Evolutionary conservation across 768 basidiomycete genomes (phyloP).

Genomic region (Pulveroboletus sp.): DNA sequence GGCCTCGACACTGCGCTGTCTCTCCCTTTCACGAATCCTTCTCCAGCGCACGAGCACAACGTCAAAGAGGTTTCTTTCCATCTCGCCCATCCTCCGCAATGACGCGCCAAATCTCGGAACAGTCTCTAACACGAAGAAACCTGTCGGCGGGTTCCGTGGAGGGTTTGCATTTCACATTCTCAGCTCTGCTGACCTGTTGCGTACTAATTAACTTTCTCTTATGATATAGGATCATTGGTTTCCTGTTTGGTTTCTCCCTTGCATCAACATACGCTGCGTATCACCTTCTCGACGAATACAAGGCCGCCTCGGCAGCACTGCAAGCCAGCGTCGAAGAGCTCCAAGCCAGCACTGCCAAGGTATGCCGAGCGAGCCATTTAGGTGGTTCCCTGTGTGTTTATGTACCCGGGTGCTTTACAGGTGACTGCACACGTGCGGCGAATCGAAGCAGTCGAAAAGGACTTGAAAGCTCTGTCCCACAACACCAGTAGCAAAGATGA

Average conservation of each 20-base stretch:
- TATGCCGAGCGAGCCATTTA: conserved; percentile 19
- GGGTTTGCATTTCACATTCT: conserved; percentile 40
- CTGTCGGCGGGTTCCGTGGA: conserved; percentile 70
- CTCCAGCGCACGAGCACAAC: conserved; percentile 12
- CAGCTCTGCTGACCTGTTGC: not conserved
- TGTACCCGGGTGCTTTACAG: conserved; percentile 33
- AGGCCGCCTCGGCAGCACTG: conserved; percentile 80
- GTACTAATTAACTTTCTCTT: not conserved
- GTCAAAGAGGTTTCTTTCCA: conserved; percentile 40
- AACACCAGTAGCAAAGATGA: conserved; percentile 78
- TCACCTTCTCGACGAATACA: conserved; percentile 87
- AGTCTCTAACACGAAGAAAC: conserved; percentile 61
- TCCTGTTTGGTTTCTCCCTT: conserved; percentile 86
- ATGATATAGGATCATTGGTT: conserved; percentile 66
- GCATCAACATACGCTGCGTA: conserved; percentile 87
- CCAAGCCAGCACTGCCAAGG: conserved; percentile 81
- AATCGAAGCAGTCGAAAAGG: conserved; percentile 88
- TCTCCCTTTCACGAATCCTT: conserved; percentile 17
- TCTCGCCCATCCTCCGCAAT: conserved; percentile 41
- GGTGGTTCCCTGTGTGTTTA: not conserved
- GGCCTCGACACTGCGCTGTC: conserved; percentile 34
- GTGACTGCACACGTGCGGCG: conserved; percentile 79
- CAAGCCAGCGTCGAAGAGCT: conserved; percentile 88
- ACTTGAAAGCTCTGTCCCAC: conserved; percentile 71
- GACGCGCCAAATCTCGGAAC: conserved; percentile 54